Conservation (phyloP, 306 rosid genomes). For the Mimosa pudica region DNA sequence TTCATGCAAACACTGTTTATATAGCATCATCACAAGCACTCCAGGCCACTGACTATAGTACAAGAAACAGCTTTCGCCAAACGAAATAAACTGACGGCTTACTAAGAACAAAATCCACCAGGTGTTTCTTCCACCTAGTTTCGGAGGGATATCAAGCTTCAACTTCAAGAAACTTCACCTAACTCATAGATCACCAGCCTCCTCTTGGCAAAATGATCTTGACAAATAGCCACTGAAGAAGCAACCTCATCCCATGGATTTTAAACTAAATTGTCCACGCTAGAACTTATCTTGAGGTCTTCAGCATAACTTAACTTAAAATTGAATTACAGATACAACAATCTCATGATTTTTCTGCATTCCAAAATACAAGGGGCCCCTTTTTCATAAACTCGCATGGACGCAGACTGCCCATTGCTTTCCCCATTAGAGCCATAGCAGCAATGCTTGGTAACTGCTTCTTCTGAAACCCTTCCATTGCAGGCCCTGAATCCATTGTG, state of each 20-base stretch:
- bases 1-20: slow-evolving; percentile 32
- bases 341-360: slow-evolving; percentile 42
- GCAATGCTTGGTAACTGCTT: slow-evolving; percentile 84
- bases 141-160: background rate
- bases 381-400: slow-evolving; percentile 53
- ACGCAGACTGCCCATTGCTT: slow-evolving; percentile 53
- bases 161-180: background rate
- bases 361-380: slow-evolving; percentile 74
- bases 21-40: slow-evolving; percentile 17
- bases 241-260: slow-evolving; percentile 33
- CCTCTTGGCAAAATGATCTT: slow-evolving; percentile 20
- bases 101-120: background rate
- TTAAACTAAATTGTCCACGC: background rate
- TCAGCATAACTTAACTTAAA: slow-evolving; percentile 23
- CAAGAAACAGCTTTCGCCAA: slow-evolving; percentile 7
- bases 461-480: slow-evolving; percentile 42
- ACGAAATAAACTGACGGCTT: background rate
- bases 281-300: slow-evolving; percentile 20
- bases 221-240: background rate
- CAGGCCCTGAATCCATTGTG: slow-evolving; percentile 38
- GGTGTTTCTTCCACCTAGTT: background rate
- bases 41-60: slow-evolving; percentile 18
- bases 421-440: slow-evolving; percentile 97
- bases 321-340: slow-evolving; percentile 27
- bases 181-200: background rate